Percentiles rank a stretch among this genome's conserved stretches.
phyloP scores from a whole-genome alignment of 352 stramenopile species.

The Peronospora destructor region DNA sequence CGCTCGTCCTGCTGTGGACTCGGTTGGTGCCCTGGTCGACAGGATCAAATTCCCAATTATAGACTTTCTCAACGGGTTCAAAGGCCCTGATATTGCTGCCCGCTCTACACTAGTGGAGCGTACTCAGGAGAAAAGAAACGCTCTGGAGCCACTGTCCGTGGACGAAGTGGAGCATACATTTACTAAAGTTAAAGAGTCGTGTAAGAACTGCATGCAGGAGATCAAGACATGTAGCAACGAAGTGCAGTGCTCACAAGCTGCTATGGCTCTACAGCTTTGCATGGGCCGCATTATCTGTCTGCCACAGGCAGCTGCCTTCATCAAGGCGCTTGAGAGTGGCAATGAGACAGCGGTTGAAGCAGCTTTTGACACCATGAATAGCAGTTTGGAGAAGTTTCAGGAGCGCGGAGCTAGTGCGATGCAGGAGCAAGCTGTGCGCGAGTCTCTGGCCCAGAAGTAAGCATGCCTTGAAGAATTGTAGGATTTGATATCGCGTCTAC shows the following conservation, averaged over 20 bases:
- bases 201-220: constrained; percentile 71
- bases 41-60: constrained; percentile 76
- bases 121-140: constrained; percentile 30
- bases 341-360: constrained; percentile 59
- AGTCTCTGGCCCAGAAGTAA: constrained; percentile 49
- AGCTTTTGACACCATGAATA: constrained; percentile 73
- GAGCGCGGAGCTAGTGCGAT: constrained; percentile 66
- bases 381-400: constrained; percentile 71
- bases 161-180: constrained; percentile 80
- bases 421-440: constrained; percentile 64
- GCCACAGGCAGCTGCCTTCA: constrained; percentile 54
- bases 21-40: constrained; percentile 59
- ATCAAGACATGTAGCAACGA: constrained; percentile 75
- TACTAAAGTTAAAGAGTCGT: constrained; percentile 76
- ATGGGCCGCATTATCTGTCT: constrained; percentile 85
- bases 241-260: constrained; percentile 75
- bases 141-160: constrained; percentile 39
- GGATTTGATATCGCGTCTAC: constrained; percentile 26
- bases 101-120: constrained; percentile 49
- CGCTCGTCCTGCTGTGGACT: constrained; percentile 77
- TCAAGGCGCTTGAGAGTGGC: constrained; percentile 59
- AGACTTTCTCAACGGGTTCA: constrained; percentile 40
- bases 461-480: constrained; percentile 5
- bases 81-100: constrained; percentile 41
- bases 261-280: constrained; percentile 84